Conservation (phyloP, 1,284 basidiomycete species). For the Bondarzewia mesenterica region DNA sequence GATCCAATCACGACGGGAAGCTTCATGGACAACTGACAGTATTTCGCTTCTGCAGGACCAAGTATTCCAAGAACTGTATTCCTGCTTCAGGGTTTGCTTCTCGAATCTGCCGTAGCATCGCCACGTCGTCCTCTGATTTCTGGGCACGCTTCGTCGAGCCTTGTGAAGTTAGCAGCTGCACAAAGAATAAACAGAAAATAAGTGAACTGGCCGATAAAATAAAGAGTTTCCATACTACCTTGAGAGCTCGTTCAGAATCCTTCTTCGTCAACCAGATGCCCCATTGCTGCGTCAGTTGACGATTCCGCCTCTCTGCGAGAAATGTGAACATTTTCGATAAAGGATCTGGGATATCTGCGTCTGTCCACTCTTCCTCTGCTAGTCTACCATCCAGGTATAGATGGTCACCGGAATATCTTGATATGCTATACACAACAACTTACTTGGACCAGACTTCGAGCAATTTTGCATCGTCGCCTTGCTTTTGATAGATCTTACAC, state of each 20-base stretch:
- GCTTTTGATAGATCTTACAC: slow-evolving; percentile 53
- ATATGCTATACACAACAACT: slow-evolving; percentile 19
- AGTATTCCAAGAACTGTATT: slow-evolving; percentile 69
- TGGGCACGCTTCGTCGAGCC: slow-evolving; percentile 41
- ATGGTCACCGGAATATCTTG: not conserved
- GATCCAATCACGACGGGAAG: not conserved
- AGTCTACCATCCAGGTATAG: slow-evolving; percentile 54
- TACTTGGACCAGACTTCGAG: slow-evolving; percentile 70
- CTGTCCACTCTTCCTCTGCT: slow-evolving; percentile 60
- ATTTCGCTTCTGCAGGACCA: slow-evolving; percentile 66
- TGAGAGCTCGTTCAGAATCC: slow-evolving; percentile 63
- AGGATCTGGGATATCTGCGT: slow-evolving; percentile 63
- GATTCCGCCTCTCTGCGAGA: slow-evolving; percentile 54
- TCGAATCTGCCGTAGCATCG: slow-evolving; percentile 46
- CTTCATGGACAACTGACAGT: slow-evolving; percentile 19
- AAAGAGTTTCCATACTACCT: slow-evolving; percentile 35
- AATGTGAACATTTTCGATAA: slow-evolving; percentile 59
- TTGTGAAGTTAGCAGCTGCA: slow-evolving; percentile 48
- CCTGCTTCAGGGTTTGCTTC: slow-evolving; percentile 52
- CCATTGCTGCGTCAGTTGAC: slow-evolving; percentile 61
- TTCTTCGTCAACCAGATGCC: slow-evolving; percentile 73
- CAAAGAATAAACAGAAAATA: not conserved
- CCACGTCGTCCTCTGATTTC: slow-evolving; percentile 48
- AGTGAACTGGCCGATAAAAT: not conserved
- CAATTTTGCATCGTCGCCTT: slow-evolving; percentile 50